phyloP scores from a whole-genome alignment of 202 grass and related monocot species.

The Saccharum hybrid region DNA sequence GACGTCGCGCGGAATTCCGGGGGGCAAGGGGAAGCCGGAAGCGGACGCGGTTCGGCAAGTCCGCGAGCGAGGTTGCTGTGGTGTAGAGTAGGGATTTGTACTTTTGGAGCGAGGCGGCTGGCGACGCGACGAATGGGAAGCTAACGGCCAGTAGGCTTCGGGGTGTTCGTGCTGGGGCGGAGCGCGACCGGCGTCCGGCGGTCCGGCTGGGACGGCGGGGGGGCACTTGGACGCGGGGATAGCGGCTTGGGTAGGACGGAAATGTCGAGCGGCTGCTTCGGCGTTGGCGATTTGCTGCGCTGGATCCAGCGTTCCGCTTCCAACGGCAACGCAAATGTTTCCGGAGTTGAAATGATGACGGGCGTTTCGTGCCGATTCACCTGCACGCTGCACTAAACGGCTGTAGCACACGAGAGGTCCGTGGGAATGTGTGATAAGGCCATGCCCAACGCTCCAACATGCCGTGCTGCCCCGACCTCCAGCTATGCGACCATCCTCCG shows the following conservation, averaged over 20 bases:
- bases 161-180: conserved; percentile 31
- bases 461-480: too few relatives aligned
- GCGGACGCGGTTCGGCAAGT: not conserved
- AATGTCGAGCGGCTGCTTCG: not conserved
- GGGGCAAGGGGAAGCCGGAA: not conserved
- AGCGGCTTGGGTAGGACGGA: not conserved
- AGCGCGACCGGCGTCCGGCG: conserved; percentile 27
- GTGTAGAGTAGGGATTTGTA: not conserved
- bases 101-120: conserved; percentile 19
- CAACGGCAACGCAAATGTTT: not conserved
- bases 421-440: not conserved
- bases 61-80: not conserved
- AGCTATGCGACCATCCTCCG: too few relatives aligned
- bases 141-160: not conserved
- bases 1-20: conserved; percentile 40
- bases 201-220: not conserved
- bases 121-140: conserved; percentile 39
- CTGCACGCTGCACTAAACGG: not conserved
- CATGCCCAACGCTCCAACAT: too few relatives aligned
- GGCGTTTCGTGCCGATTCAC: not conserved
- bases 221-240: too few relatives aligned
- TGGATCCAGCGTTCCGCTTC: conserved; percentile 1
- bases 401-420: not conserved
- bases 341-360: not conserved
- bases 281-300: not conserved